These are phyloP conservation scores for Citrus sinensis DNA, from an alignment of 345 rosid genomes.

Conservation along the genomic window DVS_A1.0 CM039162.1:13188501-13189000, in stretches of 20 bases:
- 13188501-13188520: not conserved
- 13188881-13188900: not conserved
- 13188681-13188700: not conserved
- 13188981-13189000: not conserved
- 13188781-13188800: too few relatives aligned
- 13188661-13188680: not conserved
- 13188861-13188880: not conserved
- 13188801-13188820: too few relatives aligned
- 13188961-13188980: not conserved
- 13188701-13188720: not conserved
- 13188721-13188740: not conserved
- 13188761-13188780: too few relatives aligned
- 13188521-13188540: not conserved
- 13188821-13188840: not conserved
- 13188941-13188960: not conserved
- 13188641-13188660: not conserved
- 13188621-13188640: not conserved
- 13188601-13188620: not conserved
- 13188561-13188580: not conserved
- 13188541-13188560: not conserved
- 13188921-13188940: not conserved
- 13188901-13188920: not conserved
- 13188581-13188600: not conserved
- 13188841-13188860: not conserved
- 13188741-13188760: too few relatives aligned